These are phyloP conservation scores for Leptoxyphium fumago DNA, from an alignment of 2,329 filamentous ascomycete species.

Conservation along the genomic window DNA sequence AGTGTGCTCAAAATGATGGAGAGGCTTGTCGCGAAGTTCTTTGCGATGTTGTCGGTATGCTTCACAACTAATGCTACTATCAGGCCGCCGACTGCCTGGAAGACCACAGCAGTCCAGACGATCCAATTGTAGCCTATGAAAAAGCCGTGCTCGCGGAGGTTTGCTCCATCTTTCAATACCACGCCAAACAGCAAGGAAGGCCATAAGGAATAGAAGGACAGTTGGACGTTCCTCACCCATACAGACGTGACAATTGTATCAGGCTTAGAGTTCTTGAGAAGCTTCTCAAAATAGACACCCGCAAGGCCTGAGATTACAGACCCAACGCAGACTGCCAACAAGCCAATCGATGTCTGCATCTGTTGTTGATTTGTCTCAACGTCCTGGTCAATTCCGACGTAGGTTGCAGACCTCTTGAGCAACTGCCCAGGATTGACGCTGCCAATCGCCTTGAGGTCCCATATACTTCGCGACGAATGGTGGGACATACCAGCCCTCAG, in stretches of 20 bases:
- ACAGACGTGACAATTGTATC: slow-evolving; percentile 52
- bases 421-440: slow-evolving; percentile 37
- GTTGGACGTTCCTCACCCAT: slow-evolving; percentile 89
- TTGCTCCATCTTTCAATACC: slow-evolving; percentile 70
- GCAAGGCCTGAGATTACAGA: slow-evolving; percentile 72
- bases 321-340: slow-evolving; percentile 63
- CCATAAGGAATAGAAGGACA: slow-evolving; percentile 88
- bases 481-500: slow-evolving; percentile 43
- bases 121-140: slow-evolving; percentile 90
- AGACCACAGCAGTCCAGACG: slow-evolving; percentile 70
- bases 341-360: slow-evolving; percentile 67
- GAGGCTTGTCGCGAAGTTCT: slow-evolving; percentile 85
- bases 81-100: slow-evolving; percentile 74
- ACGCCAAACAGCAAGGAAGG: slow-evolving; percentile 78
- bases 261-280: slow-evolving; percentile 61
- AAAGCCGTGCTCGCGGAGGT: slow-evolving; percentile 72
- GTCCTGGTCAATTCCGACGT: slow-evolving; percentile 68
- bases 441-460: slow-evolving; percentile 55
- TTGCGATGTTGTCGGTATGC: slow-evolving; percentile 77
- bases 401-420: slow-evolving; percentile 65
- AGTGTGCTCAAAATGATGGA: slow-evolving; percentile 80
- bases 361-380: slow-evolving; percentile 35
- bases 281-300: slow-evolving; percentile 79
- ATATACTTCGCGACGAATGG: slow-evolving; percentile 65
- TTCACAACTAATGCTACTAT: slow-evolving; percentile 71